Conservation (phyloP, 805 yeast genomes). For the Yarrowia keelungensis region DNA sequence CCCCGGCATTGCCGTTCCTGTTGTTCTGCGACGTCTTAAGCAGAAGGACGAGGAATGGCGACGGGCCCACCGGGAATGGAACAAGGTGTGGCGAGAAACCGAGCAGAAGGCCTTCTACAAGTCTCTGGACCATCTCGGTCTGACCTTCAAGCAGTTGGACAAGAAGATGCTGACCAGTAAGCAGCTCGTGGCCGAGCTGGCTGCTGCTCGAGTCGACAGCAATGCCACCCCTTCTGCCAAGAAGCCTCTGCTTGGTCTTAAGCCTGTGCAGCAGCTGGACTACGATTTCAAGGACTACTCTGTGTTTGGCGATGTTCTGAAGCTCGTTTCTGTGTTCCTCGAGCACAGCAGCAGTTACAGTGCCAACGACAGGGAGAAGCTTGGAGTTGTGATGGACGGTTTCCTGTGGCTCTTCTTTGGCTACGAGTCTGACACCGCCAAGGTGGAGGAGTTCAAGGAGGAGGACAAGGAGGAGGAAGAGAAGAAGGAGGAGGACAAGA, state of each 20-base stretch:
- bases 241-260: constrained; percentile 83
- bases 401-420: constrained; percentile 77
- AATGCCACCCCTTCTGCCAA: constrained; percentile 59
- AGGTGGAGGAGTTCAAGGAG: constrained; percentile 14
- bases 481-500: constrained; percentile 1
- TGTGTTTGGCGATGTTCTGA: constrained; percentile 74
- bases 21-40: constrained; percentile 87
- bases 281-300: constrained; percentile 70
- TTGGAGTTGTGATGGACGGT: constrained; percentile 71
- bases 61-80: constrained; percentile 97
- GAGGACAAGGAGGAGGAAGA: constrained; percentile 10
- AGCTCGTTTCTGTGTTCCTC: constrained; percentile 70
- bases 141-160: constrained; percentile 96
- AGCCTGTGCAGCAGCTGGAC: constrained; percentile 79
- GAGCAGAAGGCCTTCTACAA: constrained; percentile 94
- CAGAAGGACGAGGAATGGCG: constrained; percentile 99
- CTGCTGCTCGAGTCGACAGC: constrained; percentile 91
- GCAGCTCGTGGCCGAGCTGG: constrained; percentile 87
- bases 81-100: constrained; percentile 97
- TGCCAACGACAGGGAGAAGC: constrained; percentile 76
- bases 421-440: background rate
- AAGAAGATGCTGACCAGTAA: constrained; percentile 89
- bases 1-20: constrained; percentile 94
- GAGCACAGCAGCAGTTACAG: constrained; percentile 74
- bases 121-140: constrained; percentile 92